These are phyloP conservation scores for Colletotrichum spinosum DNA, from an alignment of 2,329 filamentous ascomycete genomes.

Conservation along the genomic window DNA sequence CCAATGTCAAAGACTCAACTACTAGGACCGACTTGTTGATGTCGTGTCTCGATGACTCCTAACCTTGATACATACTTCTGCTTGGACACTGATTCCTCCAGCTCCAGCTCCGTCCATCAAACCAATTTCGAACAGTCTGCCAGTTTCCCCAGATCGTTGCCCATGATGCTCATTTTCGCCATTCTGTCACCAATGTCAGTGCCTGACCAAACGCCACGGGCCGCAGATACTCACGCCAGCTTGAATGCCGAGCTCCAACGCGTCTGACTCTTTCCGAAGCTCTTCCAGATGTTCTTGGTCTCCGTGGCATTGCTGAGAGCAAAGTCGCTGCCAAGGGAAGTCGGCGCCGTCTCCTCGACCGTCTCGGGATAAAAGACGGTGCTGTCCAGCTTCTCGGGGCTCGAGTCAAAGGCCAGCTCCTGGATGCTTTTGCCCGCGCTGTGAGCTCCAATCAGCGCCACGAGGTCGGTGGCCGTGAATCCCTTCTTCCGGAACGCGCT, in stretches of 20 bases:
- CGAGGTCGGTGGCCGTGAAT: constrained; percentile 15
- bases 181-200: constrained; percentile 1
- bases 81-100: too few species aligned
- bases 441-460: constrained; percentile 21
- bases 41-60: too few species aligned
- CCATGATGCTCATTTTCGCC: constrained; percentile 27
- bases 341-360: constrained; percentile 5
- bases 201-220: background rate
- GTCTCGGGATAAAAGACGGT: constrained; percentile 24
- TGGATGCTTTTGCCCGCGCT: constrained; percentile 11
- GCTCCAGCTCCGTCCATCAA: background rate
- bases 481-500: constrained; percentile 26
- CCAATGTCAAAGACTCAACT: too few species aligned
- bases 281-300: constrained; percentile 20
- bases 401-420: constrained; percentile 26
- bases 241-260: constrained; percentile 23
- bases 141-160: constrained; percentile 24
- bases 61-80: too few species aligned
- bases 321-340: constrained; percentile 13
- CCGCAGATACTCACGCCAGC: constrained; percentile 6
- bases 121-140: constrained; percentile 24
- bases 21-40: too few species aligned
- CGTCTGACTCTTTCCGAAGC: constrained; percentile 18
- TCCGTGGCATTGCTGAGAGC: constrained; percentile 13
- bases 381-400: constrained; percentile 25